Percentiles rank a stretch among this genome's conserved stretches.
Evolutionary conservation across 2,329 filamentous ascomycete species (phyloP).

Genomic region (Paecilomyces sp.): DNA sequence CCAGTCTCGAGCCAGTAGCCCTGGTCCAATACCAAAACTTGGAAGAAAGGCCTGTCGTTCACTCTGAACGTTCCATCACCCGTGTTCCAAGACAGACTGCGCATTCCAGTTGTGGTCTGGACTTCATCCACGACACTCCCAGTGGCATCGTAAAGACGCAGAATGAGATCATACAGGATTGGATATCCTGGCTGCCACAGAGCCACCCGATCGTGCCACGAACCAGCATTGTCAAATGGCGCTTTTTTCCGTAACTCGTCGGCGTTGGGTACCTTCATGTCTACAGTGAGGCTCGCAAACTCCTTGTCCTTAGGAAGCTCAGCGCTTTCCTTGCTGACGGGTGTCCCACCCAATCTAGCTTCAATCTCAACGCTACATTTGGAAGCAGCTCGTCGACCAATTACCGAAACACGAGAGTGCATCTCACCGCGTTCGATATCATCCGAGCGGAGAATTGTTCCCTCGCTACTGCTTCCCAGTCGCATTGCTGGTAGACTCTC

Average conservation of each 20-base stretch:
- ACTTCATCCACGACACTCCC: slow-evolving; percentile 42
- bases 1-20: slow-evolving; percentile 66
- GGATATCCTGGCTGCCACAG: slow-evolving; percentile 63
- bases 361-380: slow-evolving; percentile 47
- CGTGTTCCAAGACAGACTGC: slow-evolving; percentile 54
- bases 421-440: slow-evolving; percentile 47
- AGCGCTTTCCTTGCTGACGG: slow-evolving; percentile 39
- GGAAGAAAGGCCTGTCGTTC: slow-evolving; percentile 61
- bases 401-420: slow-evolving; percentile 44
- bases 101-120: slow-evolving; percentile 52
- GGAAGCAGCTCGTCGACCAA: slow-evolving; percentile 23
- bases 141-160: slow-evolving; percentile 43
- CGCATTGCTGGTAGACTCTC: slow-evolving; percentile 46
- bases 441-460: slow-evolving; percentile 53
- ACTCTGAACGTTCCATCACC: slow-evolving; percentile 55
- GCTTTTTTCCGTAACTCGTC: slow-evolving; percentile 20
- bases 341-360: slow-evolving; percentile 43
- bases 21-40: slow-evolving; percentile 62
- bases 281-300: slow-evolving; percentile 40
- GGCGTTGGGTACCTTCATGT: slow-evolving; percentile 42
- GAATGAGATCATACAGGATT: slow-evolving; percentile 53
- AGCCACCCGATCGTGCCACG: slow-evolving; percentile 51
- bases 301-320: slow-evolving; percentile 45
- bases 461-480: slow-evolving; percentile 51
- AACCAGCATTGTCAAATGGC: slow-evolving; percentile 37